These are phyloP conservation scores for Agrocybe praecox DNA, from an alignment of 768 basidiomycete genomes.

Conservation along the genomic window DNA sequence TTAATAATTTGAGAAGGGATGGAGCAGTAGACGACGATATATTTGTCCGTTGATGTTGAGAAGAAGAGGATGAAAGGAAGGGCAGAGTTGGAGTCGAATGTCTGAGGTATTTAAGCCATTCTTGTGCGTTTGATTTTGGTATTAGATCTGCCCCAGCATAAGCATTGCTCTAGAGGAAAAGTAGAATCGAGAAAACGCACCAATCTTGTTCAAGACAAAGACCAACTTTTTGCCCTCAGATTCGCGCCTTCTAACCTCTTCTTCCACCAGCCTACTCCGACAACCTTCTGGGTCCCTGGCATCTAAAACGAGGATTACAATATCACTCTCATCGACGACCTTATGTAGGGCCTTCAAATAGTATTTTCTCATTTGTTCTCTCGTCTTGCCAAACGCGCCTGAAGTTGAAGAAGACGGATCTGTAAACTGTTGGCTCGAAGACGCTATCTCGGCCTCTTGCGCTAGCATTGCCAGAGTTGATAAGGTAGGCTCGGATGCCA, in stretches of 20 bases:
- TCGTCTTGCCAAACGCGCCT: slow-evolving; percentile 46
- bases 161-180: not conserved
- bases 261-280: slow-evolving; percentile 89
- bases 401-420: slow-evolving; percentile 36
- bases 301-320: slow-evolving; percentile 88
- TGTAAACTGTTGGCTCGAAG: slow-evolving; percentile 20
- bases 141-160: slow-evolving; percentile 68
- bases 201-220: slow-evolving; percentile 96
- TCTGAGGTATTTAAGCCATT: slow-evolving; percentile 90
- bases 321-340: slow-evolving; percentile 92
- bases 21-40: slow-evolving; percentile 80
- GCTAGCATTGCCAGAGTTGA: slow-evolving; percentile 60
- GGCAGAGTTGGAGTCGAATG: slow-evolving; percentile 92
- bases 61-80: slow-evolving; percentile 79
- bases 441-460: slow-evolving; percentile 48
- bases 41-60: slow-evolving; percentile 78
- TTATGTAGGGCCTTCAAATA: slow-evolving; percentile 84
- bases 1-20: slow-evolving; percentile 77
- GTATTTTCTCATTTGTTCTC: slow-evolving; percentile 69
- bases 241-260: slow-evolving; percentile 87
- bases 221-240: slow-evolving; percentile 90
- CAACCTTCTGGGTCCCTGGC: slow-evolving; percentile 96
- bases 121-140: slow-evolving; percentile 83
- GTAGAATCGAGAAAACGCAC: slow-evolving; percentile 42
- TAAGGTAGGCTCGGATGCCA: slow-evolving; percentile 76